A percentile compares a stretch with the other conserved stretches of the same genome.
Conservation (phyloP, 129 eudicot species). For the Lactuca saligna region DNA sequence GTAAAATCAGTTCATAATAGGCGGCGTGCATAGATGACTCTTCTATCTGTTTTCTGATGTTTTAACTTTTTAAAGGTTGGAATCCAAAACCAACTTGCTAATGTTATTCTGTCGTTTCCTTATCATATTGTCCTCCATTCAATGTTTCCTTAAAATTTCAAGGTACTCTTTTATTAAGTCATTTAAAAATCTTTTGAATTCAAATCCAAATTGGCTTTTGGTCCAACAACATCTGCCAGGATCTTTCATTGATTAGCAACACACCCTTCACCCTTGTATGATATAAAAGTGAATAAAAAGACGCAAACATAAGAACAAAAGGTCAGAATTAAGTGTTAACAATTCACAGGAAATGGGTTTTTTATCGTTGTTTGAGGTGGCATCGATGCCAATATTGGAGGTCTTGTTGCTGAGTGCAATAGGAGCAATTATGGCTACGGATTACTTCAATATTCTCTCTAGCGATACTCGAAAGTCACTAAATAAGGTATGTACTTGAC, state of each 20-base stretch:
- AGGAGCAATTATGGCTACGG: slow-evolving; percentile 55
- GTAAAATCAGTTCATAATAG: neutral
- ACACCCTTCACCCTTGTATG: neutral
- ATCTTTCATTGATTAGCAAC: slow-evolving; percentile 1
- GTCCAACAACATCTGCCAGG: slow-evolving; percentile 1
- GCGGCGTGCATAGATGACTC: neutral
- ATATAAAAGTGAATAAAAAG: neutral
- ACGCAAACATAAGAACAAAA: neutral
- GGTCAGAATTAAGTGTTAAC: neutral
- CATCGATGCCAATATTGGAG: slow-evolving; percentile 50
- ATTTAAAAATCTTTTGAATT: slow-evolving; percentile 1
- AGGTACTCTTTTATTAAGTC: neutral
- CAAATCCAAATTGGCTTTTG: slow-evolving; percentile 30
- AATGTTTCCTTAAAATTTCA: slow-evolving; percentile 5
- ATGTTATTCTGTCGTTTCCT: slow-evolving; percentile 19
- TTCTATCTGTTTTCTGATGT: neutral
- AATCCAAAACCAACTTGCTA: slow-evolving; percentile 25
- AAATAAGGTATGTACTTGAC: slow-evolving; percentile 37
- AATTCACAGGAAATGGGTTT: slow-evolving; percentile 37
- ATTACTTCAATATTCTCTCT: slow-evolving; percentile 47
- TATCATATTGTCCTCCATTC: slow-evolving; percentile 2
- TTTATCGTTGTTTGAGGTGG: slow-evolving; percentile 45
- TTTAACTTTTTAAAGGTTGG: neutral
- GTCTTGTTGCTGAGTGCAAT: slow-evolving; percentile 41
- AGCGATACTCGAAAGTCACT: slow-evolving; percentile 39